A percentile compares a stretch with the other conserved stretches of the same genome.
These are phyloP conservation scores for Hibiscus trionum DNA, from an alignment of 345 rosid species.

Conservation along the genomic window DNA sequence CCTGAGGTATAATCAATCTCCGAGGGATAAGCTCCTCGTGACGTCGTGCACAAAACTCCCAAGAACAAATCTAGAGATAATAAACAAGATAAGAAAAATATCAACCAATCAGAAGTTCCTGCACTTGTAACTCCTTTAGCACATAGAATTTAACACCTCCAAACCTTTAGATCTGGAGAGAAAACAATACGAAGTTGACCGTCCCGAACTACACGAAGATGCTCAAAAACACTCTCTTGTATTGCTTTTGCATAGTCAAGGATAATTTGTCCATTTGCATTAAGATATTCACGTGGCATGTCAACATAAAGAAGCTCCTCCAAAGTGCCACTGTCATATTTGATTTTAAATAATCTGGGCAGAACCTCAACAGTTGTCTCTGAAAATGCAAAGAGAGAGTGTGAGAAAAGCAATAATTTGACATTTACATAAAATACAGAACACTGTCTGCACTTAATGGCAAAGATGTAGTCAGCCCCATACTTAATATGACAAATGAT, in stretches of 20 bases:
- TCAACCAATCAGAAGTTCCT: conserved; percentile 4
- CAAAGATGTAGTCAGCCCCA: not conserved
- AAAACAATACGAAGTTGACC: conserved; percentile 68
- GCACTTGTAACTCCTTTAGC: not conserved
- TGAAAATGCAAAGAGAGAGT: conserved; percentile 20
- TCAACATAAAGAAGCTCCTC: conserved; percentile 72
- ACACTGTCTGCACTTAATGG: not conserved
- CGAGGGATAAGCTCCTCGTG: conserved; percentile 81
- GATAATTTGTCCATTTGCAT: conserved; percentile 60
- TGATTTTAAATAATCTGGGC: conserved; percentile 73
- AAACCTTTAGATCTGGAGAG: conserved; percentile 66
- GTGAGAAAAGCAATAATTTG: not conserved
- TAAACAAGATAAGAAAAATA: conserved; percentile 3
- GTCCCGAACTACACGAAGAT: conserved; percentile 76
- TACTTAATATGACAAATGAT: not conserved
- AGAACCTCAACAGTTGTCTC: conserved; percentile 79
- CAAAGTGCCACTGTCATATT: conserved; percentile 75
- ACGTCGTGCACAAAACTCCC: conserved; percentile 77
- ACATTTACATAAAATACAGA: not conserved
- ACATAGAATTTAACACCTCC: conserved; percentile 1
- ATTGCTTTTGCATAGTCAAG: conserved; percentile 80
- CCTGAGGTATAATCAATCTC: conserved; percentile 64
- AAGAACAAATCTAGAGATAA: conserved; percentile 47
- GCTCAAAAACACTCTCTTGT: conserved; percentile 77
- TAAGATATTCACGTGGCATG: conserved; percentile 63